These are phyloP conservation scores for Malassezia sympodialis DNA, from an alignment of 1,284 basidiomycete genomes.

Conservation along the genomic window DNA sequence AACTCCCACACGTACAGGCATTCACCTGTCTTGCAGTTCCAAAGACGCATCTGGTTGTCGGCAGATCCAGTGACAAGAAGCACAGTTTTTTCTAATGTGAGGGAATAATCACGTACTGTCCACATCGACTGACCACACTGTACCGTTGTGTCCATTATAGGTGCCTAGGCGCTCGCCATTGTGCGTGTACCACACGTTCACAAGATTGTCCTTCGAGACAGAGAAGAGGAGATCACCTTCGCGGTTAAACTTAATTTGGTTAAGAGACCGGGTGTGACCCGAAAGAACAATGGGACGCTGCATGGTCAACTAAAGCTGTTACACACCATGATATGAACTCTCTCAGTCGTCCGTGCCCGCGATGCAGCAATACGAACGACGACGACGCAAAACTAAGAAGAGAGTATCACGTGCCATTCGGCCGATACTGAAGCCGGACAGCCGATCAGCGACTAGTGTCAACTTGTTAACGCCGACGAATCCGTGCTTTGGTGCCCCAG, in stretches of 20 bases:
- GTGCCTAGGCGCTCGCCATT: conserved; percentile 96
- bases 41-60: conserved; percentile 85
- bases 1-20: conserved; percentile 77
- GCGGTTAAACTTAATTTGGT: conserved; percentile 64
- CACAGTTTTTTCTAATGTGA: conserved; percentile 56
- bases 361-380: not conserved
- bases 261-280: conserved; percentile 95
- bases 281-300: conserved; percentile 48
- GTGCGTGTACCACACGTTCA: conserved; percentile 97
- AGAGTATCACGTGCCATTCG: conserved; percentile 14
- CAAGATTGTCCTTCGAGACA: conserved; percentile 85
- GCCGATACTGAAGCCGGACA: conserved; percentile 6
- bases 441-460: not conserved
- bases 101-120: conserved; percentile 64
- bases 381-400: conserved; percentile 19
- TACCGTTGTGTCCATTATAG: conserved; percentile 89
- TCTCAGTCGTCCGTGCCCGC: conserved; percentile 4
- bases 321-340: conserved; percentile 13
- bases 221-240: conserved; percentile 95
- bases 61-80: conserved; percentile 74
- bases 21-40: conserved; percentile 80
- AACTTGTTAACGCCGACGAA: not conserved
- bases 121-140: conserved; percentile 90
- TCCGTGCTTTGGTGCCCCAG: not conserved
- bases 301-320: not conserved